Base-by-base conservation (phyloP, 2,329 filamentous ascomycete genomes). In the Dothistroma pini region DNA sequence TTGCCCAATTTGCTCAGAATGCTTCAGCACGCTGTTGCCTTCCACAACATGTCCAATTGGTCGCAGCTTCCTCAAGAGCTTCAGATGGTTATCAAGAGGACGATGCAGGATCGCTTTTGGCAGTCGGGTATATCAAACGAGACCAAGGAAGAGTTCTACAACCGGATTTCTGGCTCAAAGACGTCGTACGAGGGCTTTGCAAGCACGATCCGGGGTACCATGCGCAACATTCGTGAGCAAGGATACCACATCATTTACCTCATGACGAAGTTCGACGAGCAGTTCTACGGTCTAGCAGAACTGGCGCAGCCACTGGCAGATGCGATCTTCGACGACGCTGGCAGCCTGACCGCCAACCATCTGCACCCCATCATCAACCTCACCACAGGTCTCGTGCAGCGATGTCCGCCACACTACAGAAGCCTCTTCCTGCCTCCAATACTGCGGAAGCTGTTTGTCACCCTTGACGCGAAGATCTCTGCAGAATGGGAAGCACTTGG, bases 41-140 rank as follows among this genome's bases (percentile, higher is more conserved):
- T 96, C 64, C 92, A 96, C 72, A 93, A 96, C 69, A 85, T 90
- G 1, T 81, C 84, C 21, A 96, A 92, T 71, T 99, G 95, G 93
- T 81, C 83, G 10, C 84, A 87, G 34, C 78, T 96, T 16, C 88
- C 92, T 1, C 74, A 80, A 11, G 91, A 96, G 48, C 88, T 96
- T 81, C 87, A 87, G 61, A 79, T 83, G 5, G 86, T 96, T 56
- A 89, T 97, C 44, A 84, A 86, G 49, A 85, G 90, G 22, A 91
- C 97, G 21, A 79, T 99, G 22, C 96, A 92, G 14, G 95, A 99
- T 75, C 85, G 95, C 25, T 99, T 99, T 75, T 99, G 95, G 95
- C 95, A 99, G 79, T 91, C 93, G 7, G 95, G 95, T 10, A 99
- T 99, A 55, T 97, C 95, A 0, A 90, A 89, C 63, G 95, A 96